Base-by-base conservation (phyloP, 2,329 filamentous ascomycete genomes). In the Didymella segeticola region DNA sequence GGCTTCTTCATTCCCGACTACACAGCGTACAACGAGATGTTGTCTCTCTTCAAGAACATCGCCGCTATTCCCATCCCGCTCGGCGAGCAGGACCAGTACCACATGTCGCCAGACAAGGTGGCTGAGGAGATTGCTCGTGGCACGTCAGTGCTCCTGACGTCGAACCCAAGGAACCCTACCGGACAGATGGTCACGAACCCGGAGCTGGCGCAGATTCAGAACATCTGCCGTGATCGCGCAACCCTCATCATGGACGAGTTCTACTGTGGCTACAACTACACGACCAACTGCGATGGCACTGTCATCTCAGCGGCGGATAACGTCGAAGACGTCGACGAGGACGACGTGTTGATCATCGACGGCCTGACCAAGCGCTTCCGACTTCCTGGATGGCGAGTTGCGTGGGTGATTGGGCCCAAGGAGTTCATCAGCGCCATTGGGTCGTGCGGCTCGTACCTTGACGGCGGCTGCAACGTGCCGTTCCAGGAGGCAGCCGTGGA, bases 11-110 rank as follows among this genome's bases (percentile, higher is more conserved):
- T 96, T 71, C 91, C 91, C 38, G 73, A 97, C 75, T 97, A 97
- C 79, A 96, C 93, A 3, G 93, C 93, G 2, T 98, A 98, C 81
- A 96, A 96, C 71, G 93, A 97, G 80, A 97, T 98, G 93, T 78
- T 97, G 78, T 91, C 88, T 53, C 80, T 97, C 54, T 97, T 98
- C 83, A 92, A 90, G 78, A 96, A 96, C 76, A 75, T 73, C 36
- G 71, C 72, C 15, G 66, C 74, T n/a, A 75, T 77, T 30, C 74
- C 75, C 14, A 74, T 77, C 52, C 93, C 93, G 10, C 82, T 98
- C 11, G 87, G 88, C 27, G 88, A 91, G 68, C 86, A 89, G 55
- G 93, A 98, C 72, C 89, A 89, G 62, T 98, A 97, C 77, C 91
- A 96, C 70, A 96, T 98, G 72, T 89, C 96, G 71, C 89, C 91